phyloP scores from a whole-genome alignment of 306 rosid genomes.

The Gastrolobium villosum region DNA sequence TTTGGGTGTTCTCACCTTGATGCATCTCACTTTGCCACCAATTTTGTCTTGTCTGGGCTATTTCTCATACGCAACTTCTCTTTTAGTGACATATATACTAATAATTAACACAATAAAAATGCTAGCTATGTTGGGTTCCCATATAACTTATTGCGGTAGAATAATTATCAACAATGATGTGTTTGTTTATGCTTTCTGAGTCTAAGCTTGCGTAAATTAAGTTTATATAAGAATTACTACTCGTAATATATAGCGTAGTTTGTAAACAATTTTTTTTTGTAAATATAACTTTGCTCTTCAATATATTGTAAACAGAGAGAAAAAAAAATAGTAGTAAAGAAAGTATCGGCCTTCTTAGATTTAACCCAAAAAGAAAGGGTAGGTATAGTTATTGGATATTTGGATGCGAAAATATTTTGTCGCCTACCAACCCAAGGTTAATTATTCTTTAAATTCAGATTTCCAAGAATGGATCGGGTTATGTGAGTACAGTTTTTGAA shows the following conservation, averaged over 20 bases:
- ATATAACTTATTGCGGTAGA: conserved; percentile 5
- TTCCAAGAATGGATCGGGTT: neutral
- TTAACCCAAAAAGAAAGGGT: neutral
- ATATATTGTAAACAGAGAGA: too few species aligned
- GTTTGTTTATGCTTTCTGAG: too few species aligned
- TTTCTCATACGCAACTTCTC: conserved; percentile 25
- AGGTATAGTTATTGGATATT: neutral
- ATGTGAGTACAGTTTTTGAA: neutral
- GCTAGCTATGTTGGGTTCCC: too few species aligned
- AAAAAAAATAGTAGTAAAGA: too few species aligned
- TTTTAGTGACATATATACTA: too few species aligned
- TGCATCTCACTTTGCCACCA: conserved; percentile 34
- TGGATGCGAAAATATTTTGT: neutral
- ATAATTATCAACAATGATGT: neutral
- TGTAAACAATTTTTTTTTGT: too few species aligned
- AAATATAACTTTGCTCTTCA: too few species aligned
- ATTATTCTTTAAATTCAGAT: neutral
- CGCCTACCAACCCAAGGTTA: neutral
- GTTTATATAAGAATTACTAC: neutral
- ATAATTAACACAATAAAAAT: conserved; percentile 2
- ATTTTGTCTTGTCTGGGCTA: neutral
- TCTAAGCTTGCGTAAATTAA: neutral
- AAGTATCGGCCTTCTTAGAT: neutral
- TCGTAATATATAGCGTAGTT: too few species aligned
- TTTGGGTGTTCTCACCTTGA: conserved; percentile 10